phyloP scores from a whole-genome alignment of 345 rosid species.

The Acer negundo region DNA sequence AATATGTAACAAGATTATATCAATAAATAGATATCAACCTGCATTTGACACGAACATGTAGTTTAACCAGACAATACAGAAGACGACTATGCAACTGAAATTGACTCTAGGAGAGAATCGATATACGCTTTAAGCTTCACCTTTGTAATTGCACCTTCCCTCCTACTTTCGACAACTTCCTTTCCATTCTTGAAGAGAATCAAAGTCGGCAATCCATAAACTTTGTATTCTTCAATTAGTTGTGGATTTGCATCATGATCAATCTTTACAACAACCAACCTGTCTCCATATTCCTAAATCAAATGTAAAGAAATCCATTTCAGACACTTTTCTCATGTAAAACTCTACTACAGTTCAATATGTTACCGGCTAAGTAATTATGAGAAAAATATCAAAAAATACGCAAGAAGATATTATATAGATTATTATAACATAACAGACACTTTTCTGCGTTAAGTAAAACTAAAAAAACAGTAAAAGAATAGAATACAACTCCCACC shows the following conservation, averaged over 20 bases:
- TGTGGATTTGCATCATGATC: slow-evolving; percentile 75
- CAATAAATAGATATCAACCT: background rate
- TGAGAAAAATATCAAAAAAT: background rate
- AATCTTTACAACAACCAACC: slow-evolving; percentile 68
- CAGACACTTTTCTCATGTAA: background rate
- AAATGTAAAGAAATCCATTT: slow-evolving; percentile 2
- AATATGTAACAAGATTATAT: slow-evolving; percentile 1
- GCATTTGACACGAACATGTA: background rate
- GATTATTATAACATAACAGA: background rate
- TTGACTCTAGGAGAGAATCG: slow-evolving; percentile 53
- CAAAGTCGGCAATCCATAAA: slow-evolving; percentile 79
- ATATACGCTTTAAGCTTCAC: slow-evolving; percentile 71
- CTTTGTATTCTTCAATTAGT: slow-evolving; percentile 65
- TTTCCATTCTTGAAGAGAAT: slow-evolving; percentile 75
- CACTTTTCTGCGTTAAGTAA: background rate
- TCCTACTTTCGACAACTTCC: slow-evolving; percentile 75
- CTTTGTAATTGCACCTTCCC: slow-evolving; percentile 87
- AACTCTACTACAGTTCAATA: background rate
- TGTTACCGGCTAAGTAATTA: background rate
- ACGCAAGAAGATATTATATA: background rate
- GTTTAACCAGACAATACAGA: background rate
- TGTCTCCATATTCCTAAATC: slow-evolving; percentile 66
- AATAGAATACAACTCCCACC: background rate
- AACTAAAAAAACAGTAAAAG: background rate
- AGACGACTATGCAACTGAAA: slow-evolving; percentile 50